Percentiles rank a stretch among this genome's conserved stretches.
These are phyloP conservation scores for Chamaecrista fasciculata DNA, from an alignment of 306 rosid genomes.

Conservation along the genomic window DNA sequence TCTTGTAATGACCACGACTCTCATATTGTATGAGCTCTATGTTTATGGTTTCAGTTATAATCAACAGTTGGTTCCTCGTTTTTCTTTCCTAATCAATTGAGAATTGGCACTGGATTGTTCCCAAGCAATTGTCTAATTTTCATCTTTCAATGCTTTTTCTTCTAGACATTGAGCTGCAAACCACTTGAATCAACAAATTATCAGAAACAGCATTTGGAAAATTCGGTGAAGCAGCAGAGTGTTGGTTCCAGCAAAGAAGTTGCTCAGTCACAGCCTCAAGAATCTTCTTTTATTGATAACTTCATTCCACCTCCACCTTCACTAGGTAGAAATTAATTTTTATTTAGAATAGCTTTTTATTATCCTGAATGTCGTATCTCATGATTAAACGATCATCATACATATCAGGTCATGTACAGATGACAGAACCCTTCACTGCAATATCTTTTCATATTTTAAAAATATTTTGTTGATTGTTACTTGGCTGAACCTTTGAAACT, in stretches of 20 bases:
- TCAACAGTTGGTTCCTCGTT: slow-evolving; percentile 15
- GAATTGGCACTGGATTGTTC: neutral
- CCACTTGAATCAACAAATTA: slow-evolving; percentile 43
- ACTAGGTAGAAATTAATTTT: slow-evolving; percentile 55
- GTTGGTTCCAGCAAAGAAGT: slow-evolving; percentile 35
- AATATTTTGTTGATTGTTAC: neutral
- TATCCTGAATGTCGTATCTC: neutral
- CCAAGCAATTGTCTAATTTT: neutral
- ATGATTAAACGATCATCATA: slow-evolving; percentile 1
- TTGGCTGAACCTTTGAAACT: slow-evolving; percentile 7
- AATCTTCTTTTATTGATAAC: slow-evolving; percentile 43
- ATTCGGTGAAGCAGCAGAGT: slow-evolving; percentile 32
- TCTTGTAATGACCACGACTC: neutral
- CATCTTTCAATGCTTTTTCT: slow-evolving; percentile 28
- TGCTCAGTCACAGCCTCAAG: slow-evolving; percentile 36
- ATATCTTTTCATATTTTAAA: neutral
- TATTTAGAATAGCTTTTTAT: slow-evolving; percentile 20
- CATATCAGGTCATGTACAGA: slow-evolving; percentile 4
- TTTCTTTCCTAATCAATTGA: slow-evolving; percentile 11
- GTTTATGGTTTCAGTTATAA: slow-evolving; percentile 8
- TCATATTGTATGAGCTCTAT: neutral
- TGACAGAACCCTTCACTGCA: slow-evolving; percentile 8
- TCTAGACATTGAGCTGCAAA: slow-evolving; percentile 52
- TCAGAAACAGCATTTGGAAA: slow-evolving; percentile 27
- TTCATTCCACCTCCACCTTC: slow-evolving; percentile 75